Percentiles rank a stretch among this genome's conserved stretches.
Conservation (phyloP, 768 basidiomycete genomes). For the Kwoniella dejecticola region DNA sequence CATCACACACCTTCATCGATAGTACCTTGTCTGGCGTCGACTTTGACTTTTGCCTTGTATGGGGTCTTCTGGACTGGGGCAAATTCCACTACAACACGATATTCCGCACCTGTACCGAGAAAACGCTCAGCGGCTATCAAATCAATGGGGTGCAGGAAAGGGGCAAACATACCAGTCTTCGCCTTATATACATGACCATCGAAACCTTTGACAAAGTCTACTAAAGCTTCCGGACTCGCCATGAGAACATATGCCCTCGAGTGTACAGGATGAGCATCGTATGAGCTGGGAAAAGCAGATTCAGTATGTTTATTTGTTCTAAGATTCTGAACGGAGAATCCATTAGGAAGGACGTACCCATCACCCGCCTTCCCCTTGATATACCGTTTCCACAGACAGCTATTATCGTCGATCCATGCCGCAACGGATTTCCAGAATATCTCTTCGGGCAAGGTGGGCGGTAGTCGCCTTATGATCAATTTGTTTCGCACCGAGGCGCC, state of each 20-base stretch:
- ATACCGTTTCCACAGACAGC: constrained; percentile 48
- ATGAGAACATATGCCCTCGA: constrained; percentile 93
- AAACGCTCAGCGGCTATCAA: not conserved
- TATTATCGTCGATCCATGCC: constrained; percentile 76
- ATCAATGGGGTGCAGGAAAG: not conserved
- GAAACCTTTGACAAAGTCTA: constrained; percentile 76
- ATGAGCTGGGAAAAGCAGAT: not conserved
- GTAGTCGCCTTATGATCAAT: constrained; percentile 80
- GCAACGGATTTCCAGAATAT: constrained; percentile 92
- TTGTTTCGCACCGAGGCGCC: constrained; percentile 58
- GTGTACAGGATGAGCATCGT: constrained; percentile 78
- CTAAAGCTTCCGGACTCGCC: constrained; percentile 70
- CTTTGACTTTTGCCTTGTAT: constrained; percentile 62
- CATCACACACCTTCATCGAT: constrained; percentile 77
- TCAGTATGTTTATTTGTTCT: too few species aligned
- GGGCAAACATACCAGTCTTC: constrained; percentile 69
- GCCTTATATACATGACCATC: constrained; percentile 91
- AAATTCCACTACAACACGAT: constrained; percentile 86
- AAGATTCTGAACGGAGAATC: not conserved
- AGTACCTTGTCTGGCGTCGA: constrained; percentile 76
- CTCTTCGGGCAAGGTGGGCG: constrained; percentile 86
- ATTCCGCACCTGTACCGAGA: constrained; percentile 75
- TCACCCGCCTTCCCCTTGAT: constrained; percentile 42
- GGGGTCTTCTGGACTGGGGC: constrained; percentile 86
- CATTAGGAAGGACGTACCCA: constrained; percentile 26